A percentile compares a stretch with the other conserved stretches of the same genome.
Conservation (phyloP, 805 yeast genomes). For the Ogataea kodamae region DNA sequence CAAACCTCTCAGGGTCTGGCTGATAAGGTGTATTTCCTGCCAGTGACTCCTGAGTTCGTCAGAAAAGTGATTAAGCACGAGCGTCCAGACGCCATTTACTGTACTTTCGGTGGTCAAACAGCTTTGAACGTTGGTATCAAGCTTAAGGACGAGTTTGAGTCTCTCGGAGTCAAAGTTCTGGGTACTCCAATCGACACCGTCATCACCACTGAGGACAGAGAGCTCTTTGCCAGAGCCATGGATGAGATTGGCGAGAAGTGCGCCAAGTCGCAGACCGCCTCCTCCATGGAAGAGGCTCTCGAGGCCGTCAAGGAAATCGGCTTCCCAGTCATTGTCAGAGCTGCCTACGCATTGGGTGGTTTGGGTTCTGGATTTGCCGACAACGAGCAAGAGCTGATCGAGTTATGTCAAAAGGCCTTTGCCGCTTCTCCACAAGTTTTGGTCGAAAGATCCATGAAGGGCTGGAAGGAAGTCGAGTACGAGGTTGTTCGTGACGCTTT, state of each 20-base stretch:
- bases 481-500: slow-evolving; percentile 97
- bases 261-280: slow-evolving; percentile 88
- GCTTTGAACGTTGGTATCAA: slow-evolving; percentile 94
- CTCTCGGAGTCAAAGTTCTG: slow-evolving; percentile 87
- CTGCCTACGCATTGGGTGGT: slow-evolving; percentile 97
- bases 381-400: slow-evolving; percentile 76
- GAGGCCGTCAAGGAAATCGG: slow-evolving; percentile 83
- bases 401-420: slow-evolving; percentile 84
- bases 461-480: slow-evolving; percentile 98
- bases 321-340: slow-evolving; percentile 94
- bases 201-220: slow-evolving; percentile 97
- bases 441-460: slow-evolving; percentile 95
- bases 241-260: slow-evolving; percentile 93
- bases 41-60: slow-evolving; percentile 96
- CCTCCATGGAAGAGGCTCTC: slow-evolving; percentile 75
- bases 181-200: slow-evolving; percentile 97
- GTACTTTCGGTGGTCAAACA: slow-evolving; percentile 98
- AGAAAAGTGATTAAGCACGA: slow-evolving; percentile 93
- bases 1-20: slow-evolving; percentile 98
- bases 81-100: slow-evolving; percentile 94
- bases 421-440: slow-evolving; percentile 95
- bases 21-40: slow-evolving; percentile 95
- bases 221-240: slow-evolving; percentile 90
- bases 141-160: slow-evolving; percentile 91
- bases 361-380: slow-evolving; percentile 97